phyloP scores from a whole-genome alignment of 345 rosid genomes.

The Melastoma malabathricum region DNA sequence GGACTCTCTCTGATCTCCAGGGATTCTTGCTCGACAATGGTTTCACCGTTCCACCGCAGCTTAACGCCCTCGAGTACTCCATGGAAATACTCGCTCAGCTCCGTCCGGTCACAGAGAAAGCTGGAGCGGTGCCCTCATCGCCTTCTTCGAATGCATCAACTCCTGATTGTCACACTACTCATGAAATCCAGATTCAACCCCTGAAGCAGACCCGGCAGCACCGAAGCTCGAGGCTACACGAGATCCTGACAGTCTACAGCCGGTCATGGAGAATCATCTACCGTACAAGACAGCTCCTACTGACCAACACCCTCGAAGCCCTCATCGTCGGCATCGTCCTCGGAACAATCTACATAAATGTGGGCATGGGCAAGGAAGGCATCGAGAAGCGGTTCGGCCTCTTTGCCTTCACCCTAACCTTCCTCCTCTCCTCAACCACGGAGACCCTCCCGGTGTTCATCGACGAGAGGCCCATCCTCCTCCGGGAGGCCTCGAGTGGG shows the following conservation, averaged over 20 bases:
- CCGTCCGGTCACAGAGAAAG: constrained; percentile 10
- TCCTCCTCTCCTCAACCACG: constrained; percentile 87
- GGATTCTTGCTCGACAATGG: constrained; percentile 41
- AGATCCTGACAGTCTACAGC: constrained; percentile 35
- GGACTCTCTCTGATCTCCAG: constrained; percentile 43
- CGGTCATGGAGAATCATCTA: constrained; percentile 77
- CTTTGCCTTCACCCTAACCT: constrained; percentile 88
- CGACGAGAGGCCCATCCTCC: constrained; percentile 68
- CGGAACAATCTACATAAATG: constrained; percentile 75
- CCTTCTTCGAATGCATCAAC: background rate
- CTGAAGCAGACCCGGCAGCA: too few species aligned
- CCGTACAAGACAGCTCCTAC: constrained; percentile 71
- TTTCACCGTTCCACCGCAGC: constrained; percentile 73
- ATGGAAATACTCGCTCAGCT: constrained; percentile 76
- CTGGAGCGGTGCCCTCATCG: constrained; percentile 7
- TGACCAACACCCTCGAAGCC: constrained; percentile 70
- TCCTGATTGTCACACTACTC: constrained; percentile 8
- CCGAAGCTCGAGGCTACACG: constrained; percentile 45
- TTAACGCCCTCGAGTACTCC: constrained; percentile 69
- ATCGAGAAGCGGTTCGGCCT: constrained; percentile 75
- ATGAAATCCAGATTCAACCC: constrained; percentile 15
- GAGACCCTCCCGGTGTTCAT: constrained; percentile 90
- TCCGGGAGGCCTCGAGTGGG: constrained; percentile 74
- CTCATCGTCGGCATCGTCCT: constrained; percentile 85
- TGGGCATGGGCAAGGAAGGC: constrained; percentile 57